Base-by-base conservation (phyloP, 306 rosid species). In the Rosa persica region DNA sequence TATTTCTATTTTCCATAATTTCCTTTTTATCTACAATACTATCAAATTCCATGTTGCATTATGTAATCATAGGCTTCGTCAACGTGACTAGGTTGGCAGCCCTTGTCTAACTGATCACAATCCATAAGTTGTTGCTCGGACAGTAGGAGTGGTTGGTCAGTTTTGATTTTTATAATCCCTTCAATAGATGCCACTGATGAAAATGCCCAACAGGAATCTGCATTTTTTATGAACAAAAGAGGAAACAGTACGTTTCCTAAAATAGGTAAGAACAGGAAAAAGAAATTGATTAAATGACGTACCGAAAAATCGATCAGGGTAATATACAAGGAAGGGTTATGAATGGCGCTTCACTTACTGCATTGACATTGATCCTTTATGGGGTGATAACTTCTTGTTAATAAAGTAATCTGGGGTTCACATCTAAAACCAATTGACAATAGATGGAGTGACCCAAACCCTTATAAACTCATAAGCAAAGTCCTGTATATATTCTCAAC, bases 351-450 rank as follows among this genome's bases (percentile, higher is more conserved):
- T 58, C 34, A 58, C 36, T 58, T 23, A 58, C 65, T 10, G 27
- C 65, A 58, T 22, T 3, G 2, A 0, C 65, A 36, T 10, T 58
- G 36, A 58, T 58, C 36, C 36, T 23, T 58, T 58, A 58, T 58
- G 25, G 44, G 49, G 87, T 82, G 13, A 89, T 87, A 69, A 83
- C 86, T 36, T 88, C 90, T 57, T 78, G 51, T 9, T n/a, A n/a
- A n/a, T n/a, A n/a, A n/a, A n/a, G n/a, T n/a, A n/a, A n/a, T n/a
- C n/a, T n/a, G n/a, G n/a, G n/a, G n/a, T n/a, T n/a, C n/a, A n/a
- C n/a, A n/a, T n/a, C n/a, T n/a, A n/a, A n/a, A n/a, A n/a, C n/a
- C n/a, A n/a, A n/a, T n/a, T n/a, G n/a, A n/a, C n/a, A n/a, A n/a
- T n/a, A n/a, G n/a, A n/a, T n/a, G n/a, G n/a, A n/a, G n/a, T n/a